phyloP scores from a whole-genome alignment of 2,329 filamentous ascomycete species.

The Aphanoascus verrucosus region DNA sequence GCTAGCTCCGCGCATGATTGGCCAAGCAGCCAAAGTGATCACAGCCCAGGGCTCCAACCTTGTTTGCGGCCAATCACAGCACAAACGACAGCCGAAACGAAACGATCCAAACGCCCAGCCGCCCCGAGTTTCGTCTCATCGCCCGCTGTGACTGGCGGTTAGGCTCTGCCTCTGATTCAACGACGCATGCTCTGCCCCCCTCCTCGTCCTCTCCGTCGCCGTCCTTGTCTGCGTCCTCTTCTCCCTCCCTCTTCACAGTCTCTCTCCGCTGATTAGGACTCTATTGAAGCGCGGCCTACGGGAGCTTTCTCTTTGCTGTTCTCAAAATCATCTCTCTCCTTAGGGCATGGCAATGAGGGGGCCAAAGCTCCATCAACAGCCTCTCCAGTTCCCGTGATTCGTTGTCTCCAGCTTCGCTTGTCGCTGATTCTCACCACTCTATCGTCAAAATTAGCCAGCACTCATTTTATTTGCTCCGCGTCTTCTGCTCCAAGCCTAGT shows the following conservation, averaged over 20 bases:
- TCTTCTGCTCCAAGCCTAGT: conserved; percentile 1
- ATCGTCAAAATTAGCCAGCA: not conserved
- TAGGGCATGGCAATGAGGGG: not conserved
- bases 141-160: conserved; percentile 7
- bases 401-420: not conserved
- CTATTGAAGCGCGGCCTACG: too few relatives aligned
- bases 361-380: not conserved
- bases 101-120: conserved; percentile 18
- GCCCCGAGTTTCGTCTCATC: conserved; percentile 11
- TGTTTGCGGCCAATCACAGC: conserved; percentile 4
- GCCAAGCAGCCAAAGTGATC: not conserved
- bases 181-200: not conserved
- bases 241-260: not conserved
- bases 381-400: not conserved
- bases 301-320: too few relatives aligned
- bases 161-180: conserved; percentile 4
- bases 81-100: conserved; percentile 18
- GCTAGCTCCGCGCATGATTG: not conserved
- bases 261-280: not conserved
- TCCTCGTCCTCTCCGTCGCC: not conserved
- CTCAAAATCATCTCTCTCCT: too few relatives aligned
- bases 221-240: not conserved
- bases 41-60: not conserved
- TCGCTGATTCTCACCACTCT: not conserved
- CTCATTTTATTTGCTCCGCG: not conserved